Base-by-base conservation (phyloP, 164 flowering plant species). In the Piper longum region DNA sequence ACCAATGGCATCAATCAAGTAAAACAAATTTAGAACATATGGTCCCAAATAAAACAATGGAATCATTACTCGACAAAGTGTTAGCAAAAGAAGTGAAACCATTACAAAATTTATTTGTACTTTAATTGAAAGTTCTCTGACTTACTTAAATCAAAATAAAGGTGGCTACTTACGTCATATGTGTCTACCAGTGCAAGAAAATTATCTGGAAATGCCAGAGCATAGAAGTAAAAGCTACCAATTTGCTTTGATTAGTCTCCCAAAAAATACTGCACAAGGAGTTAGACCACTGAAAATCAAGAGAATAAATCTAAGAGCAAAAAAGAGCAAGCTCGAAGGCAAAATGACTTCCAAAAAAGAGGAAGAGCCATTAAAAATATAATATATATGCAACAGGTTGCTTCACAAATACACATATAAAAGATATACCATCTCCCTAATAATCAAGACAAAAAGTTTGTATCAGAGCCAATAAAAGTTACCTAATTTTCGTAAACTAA, bases 101-200 rank as follows among this genome's bases (percentile, higher is more conserved):
- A 26, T 26, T 26, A 0, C 36, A 26, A 26, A 26, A 26, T 26
- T 26, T 26, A 26, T 26, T 44, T 5, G 11, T 44, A 5, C 0
- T 9, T 44, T 5, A 44, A 44, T 44, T 9, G 11, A 14, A 48
- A 9, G 8, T 2, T 14, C 3, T 5, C 9, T 14, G 14, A 48
- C 9, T 2, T 9, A 5, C 11, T 5, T 5, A 5, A 44, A 44
- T 44, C 9, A 9, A 4, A 59, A 26, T 26, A 66, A 7, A 59
- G 59, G 16, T 8, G n/a, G 45, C 16, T 36, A 79, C 99, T 87
- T 80, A 95, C 99, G 82, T 95, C 99, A 78, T 95, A 95, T 17
- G 99, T 95, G 73, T 95, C 99, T 18, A 95, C 99, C 63, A 95
- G 96, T 59, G 97, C 99, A 62, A 87, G 74, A 70, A 95, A 95